Evolutionary conservation across 805 yeast species (phyloP), one percentile per base, ranked within the genome.

Genomic region (Barnettozyma sp.): DNA sequence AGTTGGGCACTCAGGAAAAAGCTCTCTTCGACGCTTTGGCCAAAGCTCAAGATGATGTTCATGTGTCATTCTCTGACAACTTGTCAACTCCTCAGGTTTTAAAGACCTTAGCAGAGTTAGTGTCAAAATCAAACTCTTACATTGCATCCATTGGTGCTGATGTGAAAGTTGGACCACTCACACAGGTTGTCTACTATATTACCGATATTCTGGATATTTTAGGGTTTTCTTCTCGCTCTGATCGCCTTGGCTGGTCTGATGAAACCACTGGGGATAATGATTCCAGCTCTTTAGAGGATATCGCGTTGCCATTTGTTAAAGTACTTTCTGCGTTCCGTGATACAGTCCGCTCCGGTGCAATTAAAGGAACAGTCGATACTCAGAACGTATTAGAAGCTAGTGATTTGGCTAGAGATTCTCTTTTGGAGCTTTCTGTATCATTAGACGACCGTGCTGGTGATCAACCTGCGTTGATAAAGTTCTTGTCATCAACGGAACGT

Each of bases 361-460:
- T 86, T 44, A 63, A 73, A 33, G 32, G 23, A 22, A 67, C 65
- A 33, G 76, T 73, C 9, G 62, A 61, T 15, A 68, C 68, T 36
- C 48, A 61, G 6, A 71, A 66, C 13, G 69, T 86, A 39, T 66
- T 92, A 31, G 62, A 65, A n/a, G 75, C 83, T 5, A 72, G 87
- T 39, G 98, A 92, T 58, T 58, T 65, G 6, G 58, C 92, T 16
- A 74, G 98, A 50, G 76, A 80, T 46, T 92, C 82, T 25, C 62
- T 92, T 47, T 63, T 86, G 41, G 70, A 75, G 18, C 63, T 87
- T 42, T 92, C 94, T 20, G 81, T 92, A 27, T 76, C 94, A 2
- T 65, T 92, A 37, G 97, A 90, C 56, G 98, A 92, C 60, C 76
- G 97, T 51, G 68, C 77, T 6, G 81, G 71, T 41, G 87, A 80